phyloP scores from a whole-genome alignment of 495 filamentous ascomycete species.

The Lichina pygmaea region DNA sequence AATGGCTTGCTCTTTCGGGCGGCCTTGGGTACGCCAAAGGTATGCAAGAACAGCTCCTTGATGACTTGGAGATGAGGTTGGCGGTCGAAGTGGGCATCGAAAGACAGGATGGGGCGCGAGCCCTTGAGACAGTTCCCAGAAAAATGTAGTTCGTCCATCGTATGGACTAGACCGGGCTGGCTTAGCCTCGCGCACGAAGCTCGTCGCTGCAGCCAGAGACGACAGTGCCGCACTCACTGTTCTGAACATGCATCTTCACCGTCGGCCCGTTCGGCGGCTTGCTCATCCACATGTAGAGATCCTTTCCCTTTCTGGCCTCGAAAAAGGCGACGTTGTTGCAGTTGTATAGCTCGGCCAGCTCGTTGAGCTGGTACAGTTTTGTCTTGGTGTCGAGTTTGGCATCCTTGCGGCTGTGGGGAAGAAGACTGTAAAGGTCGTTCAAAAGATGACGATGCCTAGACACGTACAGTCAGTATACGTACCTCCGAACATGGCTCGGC shows the following conservation, averaged over 20 bases:
- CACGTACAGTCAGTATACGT: neutral
- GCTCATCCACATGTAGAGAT: slow-evolving; percentile 81
- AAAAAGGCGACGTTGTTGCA: slow-evolving; percentile 97
- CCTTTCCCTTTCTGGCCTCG: slow-evolving; percentile 82
- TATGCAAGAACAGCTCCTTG: slow-evolving; percentile 69
- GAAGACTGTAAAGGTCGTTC: slow-evolving; percentile 63
- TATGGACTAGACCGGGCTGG: slow-evolving; percentile 32
- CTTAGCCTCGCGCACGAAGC: slow-evolving; percentile 6
- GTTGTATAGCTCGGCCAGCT: slow-evolving; percentile 90
- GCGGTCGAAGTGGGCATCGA: slow-evolving; percentile 62
- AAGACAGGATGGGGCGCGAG: slow-evolving; percentile 79
- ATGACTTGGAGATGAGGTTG: slow-evolving; percentile 43
- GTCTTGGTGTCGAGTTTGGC: slow-evolving; percentile 93
- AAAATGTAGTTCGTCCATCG: slow-evolving; percentile 89
- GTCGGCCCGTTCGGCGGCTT: slow-evolving; percentile 91
- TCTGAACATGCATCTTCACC: slow-evolving; percentile 60
- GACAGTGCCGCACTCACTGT: slow-evolving; percentile 12
- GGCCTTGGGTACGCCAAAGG: slow-evolving; percentile 79
- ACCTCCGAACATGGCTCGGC: too few relatives aligned
- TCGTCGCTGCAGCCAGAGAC: neutral
- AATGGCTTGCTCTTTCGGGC: slow-evolving; percentile 85
- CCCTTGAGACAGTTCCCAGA: slow-evolving; percentile 92
- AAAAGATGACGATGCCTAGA: slow-evolving; percentile 74
- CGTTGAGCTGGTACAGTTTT: slow-evolving; percentile 78
- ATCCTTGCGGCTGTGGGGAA: slow-evolving; percentile 82